Evolutionary conservation across 352 stramenopile species (phyloP), one percentile per base, ranked within the genome.

Genomic region (Globisporangium orthogonon): DNA sequence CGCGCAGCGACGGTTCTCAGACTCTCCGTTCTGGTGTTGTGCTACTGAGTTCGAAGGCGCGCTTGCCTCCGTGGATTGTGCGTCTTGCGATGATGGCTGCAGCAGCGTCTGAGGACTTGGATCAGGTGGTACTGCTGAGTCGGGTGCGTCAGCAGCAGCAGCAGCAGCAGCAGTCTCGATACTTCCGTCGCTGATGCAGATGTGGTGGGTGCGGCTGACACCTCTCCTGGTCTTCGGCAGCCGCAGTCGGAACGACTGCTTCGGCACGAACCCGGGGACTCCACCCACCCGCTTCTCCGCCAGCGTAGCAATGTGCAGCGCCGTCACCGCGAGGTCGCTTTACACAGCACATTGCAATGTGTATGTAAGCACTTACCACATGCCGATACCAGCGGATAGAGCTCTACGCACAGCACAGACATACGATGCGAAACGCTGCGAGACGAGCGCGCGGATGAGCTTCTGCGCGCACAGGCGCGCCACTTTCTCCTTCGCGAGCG

Each of bases 381-480:
- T 23, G 23, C 23, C 23, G 23, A 23, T 23, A 23, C 23, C 23
- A 23, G 23, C 23, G 23, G 23, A 23, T 23, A 23, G 23, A 23
- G 23, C 23, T 23, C 23, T 23, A 23, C 23, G 0, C 23, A 23
- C 23, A 23, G 23, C 23, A 23, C 23, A 23, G 23, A 23, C 45
- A 41, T 47, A 35, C 37, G 50, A 28, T 14, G n/a, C 14, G 13
- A 49, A 39, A 15, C 58, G 60, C 35, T 67, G 40, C 14, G 60
- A 63, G 14, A 86, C 69, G 6, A 90, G 51, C 37, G 58, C 58
- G 50, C 77, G 77, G 31, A 90, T 69, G 53, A 86, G 66, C 54
- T 90, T 90, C 58, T 90, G 77, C 4, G 68, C 60, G n/a, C 77
- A 88, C 29, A 90, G 58, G 0, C 57, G 66, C 30, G 64, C 47